Base-by-base conservation (phyloP, 2,329 filamentous ascomycete species). In the Akanthomyces lecanii region DNA sequence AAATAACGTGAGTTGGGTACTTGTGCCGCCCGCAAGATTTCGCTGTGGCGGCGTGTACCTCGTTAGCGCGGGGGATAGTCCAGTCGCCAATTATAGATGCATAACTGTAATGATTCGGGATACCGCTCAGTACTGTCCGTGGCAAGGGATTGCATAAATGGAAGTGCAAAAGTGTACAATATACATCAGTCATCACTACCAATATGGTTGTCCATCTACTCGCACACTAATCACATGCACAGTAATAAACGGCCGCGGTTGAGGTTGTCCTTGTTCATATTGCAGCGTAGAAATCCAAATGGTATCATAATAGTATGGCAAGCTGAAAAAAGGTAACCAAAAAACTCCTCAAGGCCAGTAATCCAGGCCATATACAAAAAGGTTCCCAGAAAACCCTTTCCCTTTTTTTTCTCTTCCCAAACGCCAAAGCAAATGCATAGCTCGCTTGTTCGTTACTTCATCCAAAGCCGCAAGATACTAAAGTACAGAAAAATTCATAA, bases 271-370 rank as follows among this genome's bases (percentile, higher is more conserved):
- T 10, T 58, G n/a, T 36, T 18, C 23, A n/a, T 47, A 28, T 55
- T 30, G 33, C 16, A 48, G 21, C 38, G 47, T 38, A 58, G 28
- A 36, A 60, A 42, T 52, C 33, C n/a, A 23, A 23, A 60, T 10
- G n/a, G 55, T 60, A 54, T 54, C 60, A 62, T 52, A 48, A 40
- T 28, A 59, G 45, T 50, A 33, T 53, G 28, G 23, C 25, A 61
- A 25, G 36, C 38, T 33, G 25, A 16, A 42, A 53, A 40, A 53
- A 36, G 38, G 12, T 25, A 45, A 23, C 18, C 45, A 33, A 61
- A 61, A 48, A 65, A 62, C 63, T 44, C 55, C 44, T 44, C 58
- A 47, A 48, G 25, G 42, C 48, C 36, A 11, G 18, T 12, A 28
- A 25, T 38, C 57, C 28, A 42, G 47, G 55, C 18, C 38, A 36